Evolutionary conservation across 2,329 filamentous ascomycete genomes (phyloP), one percentile per base, ranked within the genome.

Genomic region (Trichoderma lentiforme): DNA sequence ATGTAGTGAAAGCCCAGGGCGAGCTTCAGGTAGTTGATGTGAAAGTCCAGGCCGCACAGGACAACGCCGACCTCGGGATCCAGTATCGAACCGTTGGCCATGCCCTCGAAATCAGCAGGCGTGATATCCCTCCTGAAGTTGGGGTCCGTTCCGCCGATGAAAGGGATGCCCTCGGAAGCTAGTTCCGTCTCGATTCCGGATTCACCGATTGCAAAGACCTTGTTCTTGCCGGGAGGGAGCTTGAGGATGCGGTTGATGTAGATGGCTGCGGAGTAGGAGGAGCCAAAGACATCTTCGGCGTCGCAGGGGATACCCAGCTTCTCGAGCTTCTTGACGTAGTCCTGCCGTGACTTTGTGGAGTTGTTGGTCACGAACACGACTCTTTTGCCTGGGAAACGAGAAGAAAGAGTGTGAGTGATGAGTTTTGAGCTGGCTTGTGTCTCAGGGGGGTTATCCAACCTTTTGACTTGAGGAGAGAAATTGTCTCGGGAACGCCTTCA

Each of bases 301-400:
- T 89, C 86, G 76, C 90, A 91, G 1, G 92, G 91, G 77, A 99
- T 97, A 61, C 92, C 92, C 80, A 98, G 87, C 69, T 84, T 84
- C 61, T 92, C 89, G 73, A 99, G 91, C 80, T 98, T 99, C 85
- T 95, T 94, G 81, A 92, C 91, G 83, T 99, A 99, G 80, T 98
- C 94, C 64, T 88, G 86, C 71, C 96, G 92, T 12, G 95, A 97
- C 81, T 99, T 99, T 71, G 96, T 98, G 79, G 94, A 98, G 85
- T 99, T 99, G 85, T 99, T 99, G 53, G 96, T 99, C 67, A 99
- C 96, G 80, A 99, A 99, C 70, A 99, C 91, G 39, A 96, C 88
- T 80, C 92, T 92, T 83, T 99, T 99, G 79, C 93, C 95, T 96
- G 68, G 32, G 15, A 61, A 3, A 60, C 5, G 15, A 57, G 15